Base-by-base conservation (phyloP, 345 rosid genomes). In the Boechera stricta region DNA sequence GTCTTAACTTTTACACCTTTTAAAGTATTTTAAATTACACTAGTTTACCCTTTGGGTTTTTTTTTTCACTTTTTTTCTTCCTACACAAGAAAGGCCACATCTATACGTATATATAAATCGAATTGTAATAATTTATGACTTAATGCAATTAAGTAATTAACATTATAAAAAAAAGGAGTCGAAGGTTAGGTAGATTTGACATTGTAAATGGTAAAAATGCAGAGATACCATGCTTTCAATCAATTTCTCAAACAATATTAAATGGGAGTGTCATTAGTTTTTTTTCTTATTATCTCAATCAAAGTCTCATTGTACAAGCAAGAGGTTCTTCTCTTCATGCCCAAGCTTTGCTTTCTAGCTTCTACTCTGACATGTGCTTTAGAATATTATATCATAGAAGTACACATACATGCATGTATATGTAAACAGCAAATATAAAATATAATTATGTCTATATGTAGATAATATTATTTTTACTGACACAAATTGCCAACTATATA, bases 241-340 rank as follows among this genome's bases (percentile, higher is more conserved):
- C n/a, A 59, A 29, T 2, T 54, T 53, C 15, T 15, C 3, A 58
- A 48, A 58, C 10, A 26, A 10, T n/a, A 57, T 36, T 26, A 59
- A 15, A 57, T 42, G 53, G 7, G 11, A 7, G 64, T 10, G 21
- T 39, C 5, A 59, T 24, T 47, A 32, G 32, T 58, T 10, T 42
- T 41, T 31, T 32, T 45, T 42, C 11, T 21, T 70, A 42, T 57
- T 60, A 76, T 38, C 47, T 56, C 12, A 42, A 68, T 56, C 12
- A 42, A 68, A 70, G 69, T 62, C 79, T 72, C 62, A 80, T 10
- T 71, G 55, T 71, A 57, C 79, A 84, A 76, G 81, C 84, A 71
- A 80, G 84, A 85, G 85, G 90, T 88, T 85, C 90, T 84, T 88
- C 91, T 84, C 94, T 90, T 92, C 80, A 77, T 74, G 78, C 13